A percentile compares a stretch with the other conserved stretches of the same genome.
Conservation (phyloP, 441 rosid genomes). For the Euphorbia neoarborescens region DNA sequence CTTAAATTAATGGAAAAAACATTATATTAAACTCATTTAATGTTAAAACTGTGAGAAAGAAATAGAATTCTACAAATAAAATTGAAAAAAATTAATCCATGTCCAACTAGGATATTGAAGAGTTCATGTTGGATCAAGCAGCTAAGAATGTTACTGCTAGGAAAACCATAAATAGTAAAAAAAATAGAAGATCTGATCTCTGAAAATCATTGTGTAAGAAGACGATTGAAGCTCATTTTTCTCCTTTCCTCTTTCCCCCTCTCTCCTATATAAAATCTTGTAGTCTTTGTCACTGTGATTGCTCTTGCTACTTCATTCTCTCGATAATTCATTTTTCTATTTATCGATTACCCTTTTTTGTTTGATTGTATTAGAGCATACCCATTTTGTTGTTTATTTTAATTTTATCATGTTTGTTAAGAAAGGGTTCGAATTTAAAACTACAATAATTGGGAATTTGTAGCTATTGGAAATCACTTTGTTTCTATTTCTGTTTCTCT, state of each 20-base stretch:
- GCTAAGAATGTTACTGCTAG: too few species aligned
- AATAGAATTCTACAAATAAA: too few species aligned
- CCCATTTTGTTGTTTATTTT: slow-evolving; percentile 16
- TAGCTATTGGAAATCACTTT: not conserved
- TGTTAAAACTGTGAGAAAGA: too few species aligned
- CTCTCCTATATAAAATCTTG: slow-evolving; percentile 6
- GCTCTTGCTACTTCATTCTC: slow-evolving; percentile 56
- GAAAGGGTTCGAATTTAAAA: slow-evolving; percentile 1
- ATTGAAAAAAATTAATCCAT: too few species aligned
- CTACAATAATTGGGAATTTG: not conserved
- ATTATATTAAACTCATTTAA: too few species aligned
- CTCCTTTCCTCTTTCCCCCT: not conserved
- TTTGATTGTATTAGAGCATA: slow-evolving; percentile 11
- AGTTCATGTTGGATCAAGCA: too few species aligned
- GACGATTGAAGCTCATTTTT: too few species aligned
- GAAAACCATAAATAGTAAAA: too few species aligned
- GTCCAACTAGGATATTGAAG: too few species aligned
- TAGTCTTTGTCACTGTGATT: slow-evolving; percentile 51
- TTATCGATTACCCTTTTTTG: slow-evolving; percentile 18
- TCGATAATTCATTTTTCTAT: slow-evolving; percentile 33
- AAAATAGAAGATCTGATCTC: too few species aligned
- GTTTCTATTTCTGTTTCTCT: not conserved
- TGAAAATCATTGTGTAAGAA: too few species aligned
- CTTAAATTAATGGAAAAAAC: too few species aligned
- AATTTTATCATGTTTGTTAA: slow-evolving; percentile 2